Conservation (phyloP, 1,139 yeast genomes). For the Scheffersomyces titani region DNA sequence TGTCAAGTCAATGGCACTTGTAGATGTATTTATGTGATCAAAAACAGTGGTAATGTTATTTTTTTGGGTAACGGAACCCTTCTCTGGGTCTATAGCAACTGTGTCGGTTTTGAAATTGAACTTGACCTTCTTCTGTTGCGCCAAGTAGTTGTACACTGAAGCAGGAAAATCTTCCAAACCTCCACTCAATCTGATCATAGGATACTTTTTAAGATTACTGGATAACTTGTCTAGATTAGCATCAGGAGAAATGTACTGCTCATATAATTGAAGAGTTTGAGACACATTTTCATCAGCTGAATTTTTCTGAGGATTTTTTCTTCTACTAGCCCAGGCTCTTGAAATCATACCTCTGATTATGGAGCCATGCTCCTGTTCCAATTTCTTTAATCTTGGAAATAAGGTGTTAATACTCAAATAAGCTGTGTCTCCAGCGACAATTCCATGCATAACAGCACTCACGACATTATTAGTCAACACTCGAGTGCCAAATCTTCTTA, state of each 20-base stretch:
- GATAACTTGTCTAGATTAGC: slow-evolving; percentile 39
- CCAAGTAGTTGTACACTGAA: slow-evolving; percentile 37
- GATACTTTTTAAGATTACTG: slow-evolving; percentile 40
- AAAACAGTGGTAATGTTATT: slow-evolving; percentile 18
- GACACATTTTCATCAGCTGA: slow-evolving; percentile 14
- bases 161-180: slow-evolving; percentile 59
- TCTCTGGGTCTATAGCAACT: slow-evolving; percentile 17
- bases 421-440: slow-evolving; percentile 83
- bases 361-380: slow-evolving; percentile 66
- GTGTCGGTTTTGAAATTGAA: slow-evolving; percentile 29
- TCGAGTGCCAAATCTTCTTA: slow-evolving; percentile 65
- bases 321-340: slow-evolving; percentile 10
- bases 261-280: slow-evolving; percentile 22
- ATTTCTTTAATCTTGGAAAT: slow-evolving; percentile 49
- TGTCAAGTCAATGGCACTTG: slow-evolving; percentile 41
- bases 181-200: slow-evolving; percentile 52
- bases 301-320: slow-evolving; percentile 11
- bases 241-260: slow-evolving; percentile 32
- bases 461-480: slow-evolving; percentile 61
- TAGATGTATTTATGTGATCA: slow-evolving; percentile 61
- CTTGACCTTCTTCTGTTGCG: slow-evolving; percentile 38
- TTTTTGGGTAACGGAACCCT: slow-evolving; percentile 10
- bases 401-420: slow-evolving; percentile 66
- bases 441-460: slow-evolving; percentile 86
- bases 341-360: slow-evolving; percentile 39